Conservation (phyloP, 2,329 filamentous ascomycete genomes). For the Xylariomycetidae sp. region DNA sequence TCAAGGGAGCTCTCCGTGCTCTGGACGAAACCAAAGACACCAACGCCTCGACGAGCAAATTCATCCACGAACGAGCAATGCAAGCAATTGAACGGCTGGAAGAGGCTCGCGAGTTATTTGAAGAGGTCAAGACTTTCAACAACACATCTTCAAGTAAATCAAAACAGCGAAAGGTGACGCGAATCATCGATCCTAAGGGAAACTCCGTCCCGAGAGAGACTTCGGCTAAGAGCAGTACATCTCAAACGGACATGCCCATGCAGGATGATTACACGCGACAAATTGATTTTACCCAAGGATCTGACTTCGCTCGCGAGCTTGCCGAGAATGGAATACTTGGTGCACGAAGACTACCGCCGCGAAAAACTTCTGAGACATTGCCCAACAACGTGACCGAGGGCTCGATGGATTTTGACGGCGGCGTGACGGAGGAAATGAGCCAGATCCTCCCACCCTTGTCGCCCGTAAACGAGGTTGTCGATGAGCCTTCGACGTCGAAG, state of each 20-base stretch:
- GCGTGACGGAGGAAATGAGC: constrained; percentile 20
- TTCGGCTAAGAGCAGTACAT: constrained; percentile 30
- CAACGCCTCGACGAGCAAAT: too few species aligned
- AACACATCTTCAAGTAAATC: constrained; percentile 17
- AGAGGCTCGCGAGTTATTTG: constrained; percentile 17
- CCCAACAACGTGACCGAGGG: constrained; percentile 16
- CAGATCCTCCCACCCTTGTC: constrained; percentile 22
- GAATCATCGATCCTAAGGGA: constrained; percentile 27
- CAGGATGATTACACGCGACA: constrained; percentile 34
- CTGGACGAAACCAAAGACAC: too few species aligned
- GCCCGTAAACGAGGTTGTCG: constrained; percentile 13
- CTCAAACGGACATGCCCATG: constrained; percentile 26
- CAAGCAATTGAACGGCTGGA: too few species aligned
- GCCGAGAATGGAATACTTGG: constrained; percentile 21
- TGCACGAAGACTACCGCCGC: too few species aligned
- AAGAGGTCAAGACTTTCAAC: constrained; percentile 20
- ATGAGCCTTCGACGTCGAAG: constrained; percentile 2
- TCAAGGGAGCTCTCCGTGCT: too few species aligned
- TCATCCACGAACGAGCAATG: too few species aligned
- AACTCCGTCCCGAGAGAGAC: constrained; percentile 25
- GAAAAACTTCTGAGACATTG: too few species aligned
- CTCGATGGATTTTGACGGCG: constrained; percentile 13
- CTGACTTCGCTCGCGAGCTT: constrained; percentile 27
- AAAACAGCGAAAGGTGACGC: constrained; percentile 28
- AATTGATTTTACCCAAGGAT: constrained; percentile 30